Evolutionary conservation across 177 flowering plant species (phyloP), one percentile per base, ranked within the genome.

Genomic region (Vitis hybrid): DNA sequence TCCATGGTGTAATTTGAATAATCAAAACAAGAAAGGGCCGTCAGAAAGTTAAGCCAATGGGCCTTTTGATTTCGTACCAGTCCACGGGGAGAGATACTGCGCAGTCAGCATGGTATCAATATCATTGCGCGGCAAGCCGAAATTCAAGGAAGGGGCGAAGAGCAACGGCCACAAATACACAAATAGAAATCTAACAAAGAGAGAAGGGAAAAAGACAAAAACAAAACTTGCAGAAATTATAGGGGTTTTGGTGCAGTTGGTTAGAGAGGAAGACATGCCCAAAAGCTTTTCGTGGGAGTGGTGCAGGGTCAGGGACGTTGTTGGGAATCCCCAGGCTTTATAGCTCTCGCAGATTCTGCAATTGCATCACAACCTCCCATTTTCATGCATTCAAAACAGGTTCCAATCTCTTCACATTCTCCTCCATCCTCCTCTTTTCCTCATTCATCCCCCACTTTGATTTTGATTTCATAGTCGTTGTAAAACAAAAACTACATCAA

Each of bases 81-180:
- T 39, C 48, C 8, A 8, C 48, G 48, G 0, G 48, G 48, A 8
- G 48, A 1, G 48, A 39, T 8, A 39, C 16, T 29, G 19, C 16
- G 31, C 31, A 29, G 31, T 29, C 31, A 29, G 31, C 31, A 29
- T 29, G 31, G 31, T 29, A 29, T 29, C 31, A 29, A 29, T 55
- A 6, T 55, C 5, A 16, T 60, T 72, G 65, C 55, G 75, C 75
- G 78, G 78, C 64, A 67, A 76, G 50, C 75, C 74, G 72, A 64
- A 31, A 67, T 3, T 58, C 13, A 51, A 67, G 78, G 78, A 68
- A 22, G 7, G 5, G 16, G n/a, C 8, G 55, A 13, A 39, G 7
- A 39, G 15, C 57, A 59, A 14, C 22, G 13, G 18, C 22, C 20
- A 11, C 22, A n/a, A 59, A 20, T n/a, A 20, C 62, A 59, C 12